phyloP scores from a whole-genome alignment of 164 flowering plant genomes.

The Aristolochia californica region DNA sequence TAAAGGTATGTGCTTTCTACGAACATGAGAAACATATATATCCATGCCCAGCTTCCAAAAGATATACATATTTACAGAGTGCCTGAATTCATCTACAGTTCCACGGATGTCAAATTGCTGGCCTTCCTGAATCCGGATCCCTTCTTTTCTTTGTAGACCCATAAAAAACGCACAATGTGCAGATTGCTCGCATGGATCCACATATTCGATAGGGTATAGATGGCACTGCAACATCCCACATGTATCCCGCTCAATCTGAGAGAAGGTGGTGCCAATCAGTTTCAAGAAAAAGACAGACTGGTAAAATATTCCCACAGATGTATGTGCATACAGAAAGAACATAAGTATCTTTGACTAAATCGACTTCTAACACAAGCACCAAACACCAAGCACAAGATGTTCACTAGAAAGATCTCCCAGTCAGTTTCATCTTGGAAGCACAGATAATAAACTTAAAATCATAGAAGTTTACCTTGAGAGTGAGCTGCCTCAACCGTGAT shows the following conservation, averaged over 20 bases:
- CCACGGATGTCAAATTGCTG: too few species aligned
- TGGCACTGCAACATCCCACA: constrained; percentile 85
- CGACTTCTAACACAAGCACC: too few species aligned
- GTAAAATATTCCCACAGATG: too few species aligned
- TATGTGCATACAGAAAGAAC: too few species aligned
- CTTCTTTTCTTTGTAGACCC: too few species aligned
- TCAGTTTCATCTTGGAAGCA: constrained; percentile 35
- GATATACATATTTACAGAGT: constrained; percentile 54
- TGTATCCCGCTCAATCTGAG: constrained; percentile 98
- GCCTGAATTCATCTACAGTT: constrained; percentile 90
- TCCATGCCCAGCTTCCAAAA: constrained; percentile 96
- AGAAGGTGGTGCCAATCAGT: too few species aligned
- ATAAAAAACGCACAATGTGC: constrained; percentile 78
- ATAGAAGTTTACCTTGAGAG: constrained; percentile 78
- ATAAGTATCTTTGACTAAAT: too few species aligned
- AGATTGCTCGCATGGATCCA: constrained; percentile 54
- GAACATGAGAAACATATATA: constrained; percentile 79
- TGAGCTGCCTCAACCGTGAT: constrained; percentile 83
- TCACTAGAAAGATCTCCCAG: constrained; percentile 35
- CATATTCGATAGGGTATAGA: constrained; percentile 79
- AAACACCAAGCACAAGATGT: not conserved
- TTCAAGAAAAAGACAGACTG: too few species aligned
- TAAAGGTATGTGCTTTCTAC: too few species aligned
- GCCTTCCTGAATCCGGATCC: too few species aligned
- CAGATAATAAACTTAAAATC: not conserved